Evolutionary conservation across 2,329 filamentous ascomycete genomes (phyloP), one percentile per base, ranked within the genome.

Genomic region (Emmonsia crescens): DNA sequence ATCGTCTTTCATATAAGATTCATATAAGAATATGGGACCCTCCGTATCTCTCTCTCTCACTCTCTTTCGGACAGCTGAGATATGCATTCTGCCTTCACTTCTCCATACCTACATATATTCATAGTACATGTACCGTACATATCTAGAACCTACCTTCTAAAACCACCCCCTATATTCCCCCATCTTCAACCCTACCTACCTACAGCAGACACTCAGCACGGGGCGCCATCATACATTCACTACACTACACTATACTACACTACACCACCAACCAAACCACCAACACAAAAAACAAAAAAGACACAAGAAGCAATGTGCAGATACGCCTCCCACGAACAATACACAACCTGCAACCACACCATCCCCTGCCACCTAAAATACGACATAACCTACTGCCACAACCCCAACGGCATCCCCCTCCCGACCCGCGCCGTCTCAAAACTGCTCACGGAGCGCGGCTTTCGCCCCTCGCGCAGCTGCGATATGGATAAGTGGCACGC

Each of bases 351-450:
- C 59, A 44, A 57, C 4, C 64, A 65, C 40, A 57, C n/a, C 3
- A 48, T 62, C 21, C 52, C 52, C 33, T 63, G 61, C 52, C 60
- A 64, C 40, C 54, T 66, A n/a, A 64, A 62, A 33, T 61, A 66
- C 57, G 14, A 12, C 21, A 56, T 65, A 6, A 21, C 55, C 46
- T 65, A 64, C 59, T 66, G 65, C 61, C n/a, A 55, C 21, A 48
- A 55, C 14, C 65, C 65, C 16, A 60, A 64, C 55, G 65, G 64
- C 19, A 60, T 61, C 24, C 65, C 62, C 3, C 64, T 65, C 61
- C 5, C 64, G 62, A 57, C 16, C 31, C 6, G 40, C 38, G 14
- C 51, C 51, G n/a, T 33, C 59, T 44, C 14, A 42, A 6, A 12
- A 12, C 42, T 46, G n/a, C 44, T 27, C 19, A 10, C n/a, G 46